Base-by-base conservation (phyloP, 345 rosid species). In the Eucalyptus fibrosa region DNA sequence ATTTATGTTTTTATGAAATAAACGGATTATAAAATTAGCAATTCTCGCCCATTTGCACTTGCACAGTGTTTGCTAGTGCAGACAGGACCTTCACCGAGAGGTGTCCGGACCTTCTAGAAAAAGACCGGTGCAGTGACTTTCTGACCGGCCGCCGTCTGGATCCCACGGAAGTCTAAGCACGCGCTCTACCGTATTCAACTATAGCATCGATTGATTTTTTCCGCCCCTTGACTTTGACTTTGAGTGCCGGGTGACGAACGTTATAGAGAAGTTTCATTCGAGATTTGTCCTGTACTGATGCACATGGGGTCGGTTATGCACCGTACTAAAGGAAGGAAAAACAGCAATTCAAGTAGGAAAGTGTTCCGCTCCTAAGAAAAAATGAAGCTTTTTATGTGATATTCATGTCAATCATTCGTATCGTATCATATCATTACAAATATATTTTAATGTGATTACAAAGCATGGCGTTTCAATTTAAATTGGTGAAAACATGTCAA, bases 401-500 rank as follows among this genome's bases (percentile, higher is more conserved):
- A 17, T 32, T 5, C 1, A 0, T 16, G 24, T 18, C 7, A 11
- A 9, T n/a, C 77, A n/a, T n/a, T 32, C 12, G 2, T 7, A 60
- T 60, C 32, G 5, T 32, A 21, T 69, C 24, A 9, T 34, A 34
- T 17, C 40, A 69, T 32, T 9, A 6, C 1, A 34, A 9, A 18
- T 0, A 34, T 34, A 18, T 69, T 69, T 69, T 37, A 2, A 34
- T 17, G 4, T 18, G 81, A 17, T 34, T 69, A 34, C 24, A 18
- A 18, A 69, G 24, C 81, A 17, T 9, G 13, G 24, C 6, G 7
- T 32, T 69, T 34, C 24, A 5, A 9, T 34, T 17, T 16, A 69
- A 69, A 69, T 69, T 34, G 81, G 4, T 18, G 44, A 34, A 34
- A 69, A 34, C 12, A 32, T 34, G 12, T 9, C 23, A 69, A 67